Conservation (phyloP, 352 stramenopile species). For the Albugo candida region DNA sequence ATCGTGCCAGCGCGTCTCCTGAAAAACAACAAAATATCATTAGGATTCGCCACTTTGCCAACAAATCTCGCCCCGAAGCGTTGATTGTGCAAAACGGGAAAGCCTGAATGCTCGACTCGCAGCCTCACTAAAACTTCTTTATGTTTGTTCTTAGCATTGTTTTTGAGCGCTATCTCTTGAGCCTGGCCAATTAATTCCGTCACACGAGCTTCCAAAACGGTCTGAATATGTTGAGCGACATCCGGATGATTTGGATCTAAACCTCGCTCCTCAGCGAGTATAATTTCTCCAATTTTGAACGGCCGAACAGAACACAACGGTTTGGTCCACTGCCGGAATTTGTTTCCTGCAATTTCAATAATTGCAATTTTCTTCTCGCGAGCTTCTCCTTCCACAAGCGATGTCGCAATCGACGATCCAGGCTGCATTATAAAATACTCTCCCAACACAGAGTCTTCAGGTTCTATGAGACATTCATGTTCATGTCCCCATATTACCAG, state of each 20-base stretch:
- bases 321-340: slow-evolving; percentile 77
- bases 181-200: slow-evolving; percentile 45
- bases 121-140: slow-evolving; percentile 45
- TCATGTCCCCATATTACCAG: slow-evolving; percentile 96
- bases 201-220: slow-evolving; percentile 45
- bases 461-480: slow-evolving; percentile 93
- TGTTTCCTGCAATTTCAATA: slow-evolving; percentile 73
- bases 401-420: slow-evolving; percentile 91
- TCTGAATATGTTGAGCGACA: slow-evolving; percentile 41
- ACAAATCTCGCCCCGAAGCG: slow-evolving; percentile 75
- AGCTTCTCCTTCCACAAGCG: slow-evolving; percentile 77
- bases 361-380: slow-evolving; percentile 75
- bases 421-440: slow-evolving; percentile 95
- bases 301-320: slow-evolving; percentile 81
- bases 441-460: slow-evolving; percentile 85
- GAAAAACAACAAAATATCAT: slow-evolving; percentile 74
- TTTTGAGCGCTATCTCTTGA: slow-evolving; percentile 12
- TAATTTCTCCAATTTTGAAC: slow-evolving; percentile 86
- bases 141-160: neutral
- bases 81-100: slow-evolving; percentile 73
- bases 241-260: slow-evolving; percentile 84
- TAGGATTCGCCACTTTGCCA: slow-evolving; percentile 72
- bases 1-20: slow-evolving; percentile 5
- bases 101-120: slow-evolving; percentile 78
- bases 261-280: slow-evolving; percentile 63